phyloP scores from a whole-genome alignment of 169 alveolate species.

The Cystoisospora suis region DNA sequence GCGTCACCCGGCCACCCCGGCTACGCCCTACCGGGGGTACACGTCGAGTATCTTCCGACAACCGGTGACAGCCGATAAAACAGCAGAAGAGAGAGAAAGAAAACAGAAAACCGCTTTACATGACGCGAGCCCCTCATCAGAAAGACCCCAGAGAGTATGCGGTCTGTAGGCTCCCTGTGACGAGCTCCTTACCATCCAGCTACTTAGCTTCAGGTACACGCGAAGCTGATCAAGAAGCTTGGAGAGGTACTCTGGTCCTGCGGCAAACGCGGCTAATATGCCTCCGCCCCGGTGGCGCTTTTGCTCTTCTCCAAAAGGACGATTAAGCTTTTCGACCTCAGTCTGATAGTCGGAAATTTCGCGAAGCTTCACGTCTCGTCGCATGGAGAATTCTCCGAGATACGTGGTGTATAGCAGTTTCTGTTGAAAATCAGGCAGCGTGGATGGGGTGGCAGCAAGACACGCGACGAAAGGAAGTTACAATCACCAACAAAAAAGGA shows the following conservation, averaged over 20 bases:
- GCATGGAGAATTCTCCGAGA: conserved; percentile 47
- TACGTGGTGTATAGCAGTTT: conserved; percentile 39
- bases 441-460: background rate
- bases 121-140: too few relatives aligned
- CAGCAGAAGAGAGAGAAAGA: too few relatives aligned
- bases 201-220: conserved; percentile 34
- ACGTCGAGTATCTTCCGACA: too few relatives aligned
- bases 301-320: conserved; percentile 29
- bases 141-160: too few relatives aligned
- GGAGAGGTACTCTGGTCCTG: conserved; percentile 27
- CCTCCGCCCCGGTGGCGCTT: conserved; percentile 10
- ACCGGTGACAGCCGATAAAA: too few relatives aligned
- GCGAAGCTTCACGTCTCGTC: conserved; percentile 53
- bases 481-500: background rate
- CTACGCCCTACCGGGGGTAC: too few relatives aligned
- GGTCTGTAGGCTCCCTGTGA: too few relatives aligned
- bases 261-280: background rate
- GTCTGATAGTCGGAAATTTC: conserved; percentile 55
- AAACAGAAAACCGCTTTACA: too few relatives aligned
- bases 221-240: conserved; percentile 41
- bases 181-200: conserved; percentile 45
- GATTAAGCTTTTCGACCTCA: conserved; percentile 43
- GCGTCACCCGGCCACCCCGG: too few relatives aligned
- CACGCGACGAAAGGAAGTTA: background rate
- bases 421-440: background rate